Base-by-base conservation (phyloP, 148 eudicot species). In the Silene latifolia region DNA sequence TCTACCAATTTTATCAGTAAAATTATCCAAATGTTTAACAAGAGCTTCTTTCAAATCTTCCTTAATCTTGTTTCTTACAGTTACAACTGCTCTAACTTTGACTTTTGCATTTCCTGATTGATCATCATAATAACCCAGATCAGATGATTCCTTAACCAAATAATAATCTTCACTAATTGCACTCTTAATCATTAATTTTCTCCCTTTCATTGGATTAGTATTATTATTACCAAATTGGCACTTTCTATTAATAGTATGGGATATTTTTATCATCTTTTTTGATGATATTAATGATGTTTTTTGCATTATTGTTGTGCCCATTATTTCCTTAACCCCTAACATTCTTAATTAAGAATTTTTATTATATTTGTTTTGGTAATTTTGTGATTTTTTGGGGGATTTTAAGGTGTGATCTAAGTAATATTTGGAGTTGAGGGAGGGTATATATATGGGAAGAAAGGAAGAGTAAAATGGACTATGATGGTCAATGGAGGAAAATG, bases 71-170 rank as follows among this genome's bases (percentile, higher is more conserved):
- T 93, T 93, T 66, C 90, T 90, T 2, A 93, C 98, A 10, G 96
- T 93, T 7, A 90, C 83, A 23, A 94, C 98, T 23, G 96, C 97
- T 78, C 98, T 85, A 3, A 91, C 92, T 78, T 89, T 92, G 42
- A 89, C 77, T 39, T 85, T 86, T 0, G 85, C 80, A 39, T 83
- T 18, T 73, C 76, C 69, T 69, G 76, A 3, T 77, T 77, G 78
- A 59, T 46, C 32, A 75, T 53, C 12, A 51, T n/a, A 3, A 35
- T 11, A 5, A 32, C 35, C 4, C 48, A 17, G 27, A 80, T 80
- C 72, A 64, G 76, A 1, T 80, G 76, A 2, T 21, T 24, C 59
- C 4, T 29, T 61, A 19, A 65, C 58, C 79, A 58, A 17, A 61
- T 87, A 79, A 78, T 93, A 79, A 75, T 93, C 87, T 78, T 94